Evolutionary conservation across 495 filamentous ascomycete species (phyloP), one percentile per base, ranked within the genome.

Genomic region (Pyrenula massariospora): DNA sequence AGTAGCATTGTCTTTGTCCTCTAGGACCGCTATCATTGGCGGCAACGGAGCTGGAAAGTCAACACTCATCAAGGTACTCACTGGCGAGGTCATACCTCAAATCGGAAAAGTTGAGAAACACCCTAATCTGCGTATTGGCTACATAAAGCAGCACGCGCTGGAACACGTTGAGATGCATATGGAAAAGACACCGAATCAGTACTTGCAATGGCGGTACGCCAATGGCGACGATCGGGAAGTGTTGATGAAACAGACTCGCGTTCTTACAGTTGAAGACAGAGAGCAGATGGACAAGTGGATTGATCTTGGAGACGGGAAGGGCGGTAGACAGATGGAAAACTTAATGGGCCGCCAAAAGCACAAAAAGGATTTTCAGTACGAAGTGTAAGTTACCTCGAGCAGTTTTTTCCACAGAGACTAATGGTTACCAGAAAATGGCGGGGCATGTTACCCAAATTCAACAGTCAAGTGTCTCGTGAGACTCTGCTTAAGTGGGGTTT

Each of bases 81-180:
- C 94, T n/a, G 94, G 94, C 62, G 94, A 97, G 70, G 82, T 84
- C 21, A 85, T 96, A 59, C 93, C 94, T 1, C 88, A 91, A 60
- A 66, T 67, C 22, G 94, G 94, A 51, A 89, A 83, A 70, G 92
- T 99, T 8, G 91, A 97, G 77, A 97, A 97, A 76, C 94, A 99
- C 66, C 94, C 94, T 63, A 97, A 97, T 66, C 71, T 99, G 53
- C 94, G 94, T 77, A 96, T 99, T 65, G 94, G 94, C 51, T 97
- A 97, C 77, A 96, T 97, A 78, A 96, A 96, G 76, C 94, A 99
- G 73, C 94, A 97, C 68, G 95, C 94, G 20, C 81, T 99, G 11
- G 93, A 99, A 77, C 93, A 97, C 81, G 92, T 99, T 11, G 91
- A 97, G 73, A 94, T 96, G 92, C 93, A 99, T 66, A 79, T 99